Conservation (phyloP, 345 rosid species). For the Eucalyptus pauciflora region DNA sequence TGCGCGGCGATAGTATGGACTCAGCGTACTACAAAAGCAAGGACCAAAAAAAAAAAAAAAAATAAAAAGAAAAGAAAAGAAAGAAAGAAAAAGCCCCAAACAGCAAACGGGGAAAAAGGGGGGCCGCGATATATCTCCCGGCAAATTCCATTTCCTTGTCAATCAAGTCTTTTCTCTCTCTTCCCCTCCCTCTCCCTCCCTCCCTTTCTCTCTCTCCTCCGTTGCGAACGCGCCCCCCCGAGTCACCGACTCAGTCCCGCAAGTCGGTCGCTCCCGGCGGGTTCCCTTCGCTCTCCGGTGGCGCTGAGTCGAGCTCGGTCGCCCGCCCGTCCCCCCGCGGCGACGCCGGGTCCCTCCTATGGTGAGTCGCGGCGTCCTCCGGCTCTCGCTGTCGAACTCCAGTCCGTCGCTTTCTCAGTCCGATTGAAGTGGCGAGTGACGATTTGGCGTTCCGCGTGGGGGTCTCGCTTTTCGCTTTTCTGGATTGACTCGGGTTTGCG, state of each 20-base stretch:
- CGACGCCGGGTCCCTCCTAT: background rate
- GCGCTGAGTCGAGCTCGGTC: background rate
- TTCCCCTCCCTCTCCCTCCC: background rate
- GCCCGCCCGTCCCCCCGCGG: background rate
- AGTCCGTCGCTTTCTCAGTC: background rate
- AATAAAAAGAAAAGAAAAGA: accelerated
- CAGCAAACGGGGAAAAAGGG: background rate
- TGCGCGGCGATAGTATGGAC: background rate
- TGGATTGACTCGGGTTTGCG: background rate
- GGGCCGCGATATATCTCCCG: background rate
- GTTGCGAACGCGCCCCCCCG: background rate
- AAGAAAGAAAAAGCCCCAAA: background rate
- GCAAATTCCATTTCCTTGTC: background rate
- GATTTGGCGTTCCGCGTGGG: background rate
- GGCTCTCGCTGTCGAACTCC: background rate
- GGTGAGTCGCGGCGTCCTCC: background rate
- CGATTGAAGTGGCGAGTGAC: background rate
- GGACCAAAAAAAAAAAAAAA: background rate
- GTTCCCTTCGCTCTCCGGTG: background rate
- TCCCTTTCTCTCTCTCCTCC: background rate
- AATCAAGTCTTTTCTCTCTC: background rate
- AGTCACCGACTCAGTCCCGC: background rate
- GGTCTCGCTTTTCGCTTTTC: background rate
- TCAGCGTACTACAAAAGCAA: background rate
- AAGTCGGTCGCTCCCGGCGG: background rate